Percentiles rank a stretch among this genome's conserved stretches.
Conservation (phyloP, 352 stramenopile species). For the Phytophthora pisi region DNA sequence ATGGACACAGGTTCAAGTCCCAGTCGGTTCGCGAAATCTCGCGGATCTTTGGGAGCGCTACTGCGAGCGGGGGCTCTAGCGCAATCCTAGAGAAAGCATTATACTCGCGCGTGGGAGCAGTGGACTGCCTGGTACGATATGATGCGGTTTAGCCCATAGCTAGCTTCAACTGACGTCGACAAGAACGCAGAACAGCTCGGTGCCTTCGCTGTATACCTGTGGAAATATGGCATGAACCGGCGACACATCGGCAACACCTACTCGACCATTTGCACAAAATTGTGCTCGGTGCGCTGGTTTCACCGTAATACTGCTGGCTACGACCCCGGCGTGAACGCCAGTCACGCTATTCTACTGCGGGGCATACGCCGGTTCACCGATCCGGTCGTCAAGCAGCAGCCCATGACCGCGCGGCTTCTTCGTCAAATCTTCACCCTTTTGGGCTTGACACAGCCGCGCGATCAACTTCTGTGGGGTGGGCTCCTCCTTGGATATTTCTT, state of each 20-base stretch:
- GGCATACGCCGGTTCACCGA: conserved; percentile 17
- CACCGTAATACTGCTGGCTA: conserved; percentile 22
- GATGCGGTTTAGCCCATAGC: conserved; percentile 11
- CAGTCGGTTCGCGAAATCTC: conserved; percentile 22
- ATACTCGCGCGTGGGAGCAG: not conserved
- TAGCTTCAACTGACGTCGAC: not conserved
- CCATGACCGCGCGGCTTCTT: conserved; percentile 7
- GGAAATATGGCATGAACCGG: conserved; percentile 26
- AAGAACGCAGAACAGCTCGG: conserved; percentile 22
- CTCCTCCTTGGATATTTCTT: conserved; percentile 28
- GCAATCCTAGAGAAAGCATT: conserved; percentile 4
- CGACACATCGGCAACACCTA: conserved; percentile 15
- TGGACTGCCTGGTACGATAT: conserved; percentile 17
- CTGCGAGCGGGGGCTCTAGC: conserved; percentile 20
- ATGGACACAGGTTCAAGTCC: conserved; percentile 16
- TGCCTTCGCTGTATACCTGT: conserved; percentile 20
- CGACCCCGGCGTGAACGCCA: conserved; percentile 21
- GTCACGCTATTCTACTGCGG: conserved; percentile 15
- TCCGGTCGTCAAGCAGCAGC: conserved; percentile 16
- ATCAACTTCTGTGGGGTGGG: conserved; percentile 20
- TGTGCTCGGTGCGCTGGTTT: conserved; percentile 22
- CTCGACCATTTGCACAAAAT: not conserved
- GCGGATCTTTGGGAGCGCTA: conserved; percentile 18
- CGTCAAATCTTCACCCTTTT: not conserved
- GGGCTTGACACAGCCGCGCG: not conserved